Evolutionary conservation across 805 yeast genomes (phyloP).

Genomic region (Nakazawaea laoshanensis): DNA sequence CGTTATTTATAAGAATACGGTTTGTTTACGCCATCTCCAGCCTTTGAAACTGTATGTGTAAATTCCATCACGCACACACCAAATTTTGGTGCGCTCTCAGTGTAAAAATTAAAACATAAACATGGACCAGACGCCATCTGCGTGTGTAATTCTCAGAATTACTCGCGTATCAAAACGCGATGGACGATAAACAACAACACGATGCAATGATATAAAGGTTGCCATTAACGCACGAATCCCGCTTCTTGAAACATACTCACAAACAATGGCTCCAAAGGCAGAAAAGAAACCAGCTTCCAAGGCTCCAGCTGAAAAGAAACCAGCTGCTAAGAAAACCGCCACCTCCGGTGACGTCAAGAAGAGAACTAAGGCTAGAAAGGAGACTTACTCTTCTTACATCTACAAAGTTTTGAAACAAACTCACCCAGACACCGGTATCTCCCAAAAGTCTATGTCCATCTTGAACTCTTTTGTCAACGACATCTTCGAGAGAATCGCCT

Average conservation of each 20-base stretch:
- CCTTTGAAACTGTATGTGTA: too few relatives aligned
- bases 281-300: conserved; percentile 78
- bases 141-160: background rate
- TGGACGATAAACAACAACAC: too few relatives aligned
- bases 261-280: conserved; percentile 58
- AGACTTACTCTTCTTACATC: conserved; percentile 95
- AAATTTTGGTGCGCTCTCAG: too few relatives aligned
- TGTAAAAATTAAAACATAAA: too few relatives aligned
- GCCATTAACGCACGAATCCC: too few relatives aligned
- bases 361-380: conserved; percentile 95
- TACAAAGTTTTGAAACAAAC: conserved; percentile 98
- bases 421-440: conserved; percentile 99
- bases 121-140: too few relatives aligned
- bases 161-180: too few relatives aligned
- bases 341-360: conserved; percentile 76
- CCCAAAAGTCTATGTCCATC: conserved; percentile 97
- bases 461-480: conserved; percentile 98
- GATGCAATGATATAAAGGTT: too few relatives aligned
- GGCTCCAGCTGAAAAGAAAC: conserved; percentile 95
- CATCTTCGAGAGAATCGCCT: conserved; percentile 95
- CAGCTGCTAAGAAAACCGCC: conserved; percentile 88
- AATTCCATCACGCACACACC: too few relatives aligned
- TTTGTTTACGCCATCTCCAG: too few relatives aligned
- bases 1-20: too few relatives aligned
- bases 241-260: conserved; percentile 5